These are phyloP conservation scores for Phytophthora pinifolia DNA, from an alignment of 352 stramenopile species.

Conservation along the genomic window DNA sequence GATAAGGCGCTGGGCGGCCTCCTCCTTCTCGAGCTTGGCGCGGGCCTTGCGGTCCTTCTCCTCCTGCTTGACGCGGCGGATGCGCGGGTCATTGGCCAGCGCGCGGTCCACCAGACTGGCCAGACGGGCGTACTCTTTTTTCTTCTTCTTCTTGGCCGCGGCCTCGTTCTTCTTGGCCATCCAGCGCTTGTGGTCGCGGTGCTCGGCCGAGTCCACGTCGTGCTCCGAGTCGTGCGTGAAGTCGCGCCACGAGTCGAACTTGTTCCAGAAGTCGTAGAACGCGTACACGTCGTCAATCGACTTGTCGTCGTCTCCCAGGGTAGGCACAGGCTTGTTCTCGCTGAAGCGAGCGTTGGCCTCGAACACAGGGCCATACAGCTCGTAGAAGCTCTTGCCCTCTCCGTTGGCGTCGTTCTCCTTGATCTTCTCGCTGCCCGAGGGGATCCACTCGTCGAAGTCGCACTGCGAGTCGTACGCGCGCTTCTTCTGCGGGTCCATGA, in stretches of 20 bases:
- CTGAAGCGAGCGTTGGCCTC: constrained; percentile 78
- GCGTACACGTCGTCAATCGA: constrained; percentile 70
- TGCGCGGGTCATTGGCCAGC: constrained; percentile 69
- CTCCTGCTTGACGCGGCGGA: constrained; percentile 80
- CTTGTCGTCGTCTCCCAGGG: constrained; percentile 58
- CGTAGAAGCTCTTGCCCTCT: constrained; percentile 83
- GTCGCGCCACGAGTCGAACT: constrained; percentile 86
- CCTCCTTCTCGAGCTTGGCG: constrained; percentile 75
- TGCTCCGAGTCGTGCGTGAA: constrained; percentile 86
- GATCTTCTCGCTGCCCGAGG: constrained; percentile 75
- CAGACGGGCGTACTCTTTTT: constrained; percentile 83
- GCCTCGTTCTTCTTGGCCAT: constrained; percentile 90
- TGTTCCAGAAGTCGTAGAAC: constrained; percentile 92
- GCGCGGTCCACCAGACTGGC: constrained; percentile 80
- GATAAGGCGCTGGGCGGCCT: constrained; percentile 61
- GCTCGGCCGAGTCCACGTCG: constrained; percentile 81
- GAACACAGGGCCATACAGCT: constrained; percentile 84
- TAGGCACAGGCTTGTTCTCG: constrained; percentile 74
- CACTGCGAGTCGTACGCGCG: constrained; percentile 85
- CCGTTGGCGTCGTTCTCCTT: constrained; percentile 60
- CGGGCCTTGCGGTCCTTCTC: constrained; percentile 85
- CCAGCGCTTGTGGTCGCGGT: constrained; percentile 87
- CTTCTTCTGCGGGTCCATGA: constrained; percentile 84
- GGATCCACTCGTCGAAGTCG: constrained; percentile 87
- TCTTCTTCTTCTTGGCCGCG: constrained; percentile 89